Conservation (phyloP, 139 green algal genomes). For the Coccomyxa sp. region DNA sequence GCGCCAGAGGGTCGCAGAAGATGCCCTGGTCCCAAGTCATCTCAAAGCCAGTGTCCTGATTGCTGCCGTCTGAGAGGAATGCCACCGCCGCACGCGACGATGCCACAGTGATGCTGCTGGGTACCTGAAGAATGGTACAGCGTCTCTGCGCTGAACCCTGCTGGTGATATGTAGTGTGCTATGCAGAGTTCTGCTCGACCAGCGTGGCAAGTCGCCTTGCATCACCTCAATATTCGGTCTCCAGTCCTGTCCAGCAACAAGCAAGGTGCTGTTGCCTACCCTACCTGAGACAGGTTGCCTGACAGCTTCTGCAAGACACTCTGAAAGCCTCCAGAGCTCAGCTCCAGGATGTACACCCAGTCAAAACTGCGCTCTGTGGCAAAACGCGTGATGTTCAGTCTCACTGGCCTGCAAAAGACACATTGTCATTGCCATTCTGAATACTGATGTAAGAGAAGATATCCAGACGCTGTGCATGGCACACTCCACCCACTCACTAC, state of each 20-base stretch:
- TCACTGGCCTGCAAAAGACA: not conserved
- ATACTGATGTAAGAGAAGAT: too few relatives aligned
- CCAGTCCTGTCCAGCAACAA: too few relatives aligned
- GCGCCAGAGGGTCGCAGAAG: not conserved
- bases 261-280: too few relatives aligned
- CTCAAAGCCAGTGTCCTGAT: not conserved
- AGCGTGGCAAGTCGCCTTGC: too few relatives aligned
- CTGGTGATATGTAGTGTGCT: too few relatives aligned
- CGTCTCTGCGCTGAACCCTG: too few relatives aligned
- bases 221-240: too few relatives aligned
- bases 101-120: not conserved
- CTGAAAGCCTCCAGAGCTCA: not conserved
- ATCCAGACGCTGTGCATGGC: too few relatives aligned
- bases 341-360: not conserved
- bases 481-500: too few relatives aligned
- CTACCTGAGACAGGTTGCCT: not conserved
- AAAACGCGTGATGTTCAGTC: constrained; percentile 5
- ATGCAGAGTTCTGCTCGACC: too few relatives aligned
- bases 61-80: not conserved
- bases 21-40: not conserved
- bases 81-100: not conserved
- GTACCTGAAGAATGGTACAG: not conserved
- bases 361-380: not conserved
- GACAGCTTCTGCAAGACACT: not conserved
- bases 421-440: too few relatives aligned